phyloP scores from a whole-genome alignment of 306 rosid genomes.

The Sicyos edulis region DNA sequence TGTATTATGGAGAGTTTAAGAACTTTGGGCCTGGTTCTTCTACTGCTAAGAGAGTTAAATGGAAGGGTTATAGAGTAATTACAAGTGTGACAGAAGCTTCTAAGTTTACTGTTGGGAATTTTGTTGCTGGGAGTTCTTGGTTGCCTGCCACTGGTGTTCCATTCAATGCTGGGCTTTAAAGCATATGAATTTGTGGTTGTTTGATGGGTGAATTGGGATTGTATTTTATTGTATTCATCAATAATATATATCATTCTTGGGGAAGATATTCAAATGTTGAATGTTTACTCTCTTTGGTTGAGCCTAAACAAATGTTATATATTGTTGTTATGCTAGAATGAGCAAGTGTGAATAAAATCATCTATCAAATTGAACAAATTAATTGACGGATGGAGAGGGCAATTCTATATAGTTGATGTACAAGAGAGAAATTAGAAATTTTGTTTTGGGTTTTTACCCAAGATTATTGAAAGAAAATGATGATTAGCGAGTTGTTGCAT shows the following conservation, averaged over 20 bases:
- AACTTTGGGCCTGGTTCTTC: conserved; percentile 24
- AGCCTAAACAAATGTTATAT: no score
- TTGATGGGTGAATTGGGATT: not conserved
- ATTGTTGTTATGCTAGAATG: no score
- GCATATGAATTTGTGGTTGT: not conserved
- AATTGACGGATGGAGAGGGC: no score
- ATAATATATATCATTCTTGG: not conserved
- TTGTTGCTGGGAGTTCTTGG: conserved; percentile 22
- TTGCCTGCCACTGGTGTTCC: conserved; percentile 18
- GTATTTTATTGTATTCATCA: not conserved
- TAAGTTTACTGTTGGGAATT: conserved; percentile 2
- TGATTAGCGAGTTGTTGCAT: no score
- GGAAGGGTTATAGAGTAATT: conserved; percentile 26
- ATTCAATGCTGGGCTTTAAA: conserved; percentile 19
- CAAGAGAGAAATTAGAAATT: no score
- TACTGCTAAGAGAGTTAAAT: conserved; percentile 16
- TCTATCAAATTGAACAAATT: no score
- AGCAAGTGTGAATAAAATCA: no score
- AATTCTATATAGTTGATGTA: no score
- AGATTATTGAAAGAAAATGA: no score
- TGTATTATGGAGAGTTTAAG: conserved; percentile 26
- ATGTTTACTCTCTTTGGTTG: no score
- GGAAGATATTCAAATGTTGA: no score
- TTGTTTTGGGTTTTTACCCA: no score
- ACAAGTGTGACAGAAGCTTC: conserved; percentile 17